Conservation (phyloP, 2,329 filamentous ascomycete genomes). For the Epichloe aotearoae region DNA sequence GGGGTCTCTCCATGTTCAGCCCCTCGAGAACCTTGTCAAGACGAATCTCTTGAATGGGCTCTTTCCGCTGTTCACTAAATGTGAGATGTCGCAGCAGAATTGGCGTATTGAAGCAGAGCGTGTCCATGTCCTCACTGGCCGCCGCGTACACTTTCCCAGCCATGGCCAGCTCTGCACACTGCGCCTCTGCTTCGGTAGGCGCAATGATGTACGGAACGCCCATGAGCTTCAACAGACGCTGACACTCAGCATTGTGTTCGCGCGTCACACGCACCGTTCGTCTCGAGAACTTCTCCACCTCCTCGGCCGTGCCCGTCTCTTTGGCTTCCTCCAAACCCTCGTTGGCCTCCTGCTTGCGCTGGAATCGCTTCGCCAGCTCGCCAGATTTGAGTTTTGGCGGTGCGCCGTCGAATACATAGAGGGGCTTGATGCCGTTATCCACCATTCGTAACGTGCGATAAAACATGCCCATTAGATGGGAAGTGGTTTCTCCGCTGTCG, state of each 20-base stretch:
- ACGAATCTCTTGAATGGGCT: conserved; percentile 92
- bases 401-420: conserved; percentile 95
- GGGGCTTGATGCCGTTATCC: conserved; percentile 95
- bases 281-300: conserved; percentile 95
- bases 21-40: conserved; percentile 78
- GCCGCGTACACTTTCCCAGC: conserved; percentile 95
- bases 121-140: conserved; percentile 98
- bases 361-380: conserved; percentile 89
- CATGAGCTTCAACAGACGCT: conserved; percentile 84
- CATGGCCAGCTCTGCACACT: conserved; percentile 79
- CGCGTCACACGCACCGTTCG: conserved; percentile 88
- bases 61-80: conserved; percentile 93
- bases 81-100: conserved; percentile 87
- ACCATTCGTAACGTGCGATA: conserved; percentile 97
- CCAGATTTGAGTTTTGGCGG: conserved; percentile 96
- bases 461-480: conserved; percentile 98
- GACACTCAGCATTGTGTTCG: conserved; percentile 93
- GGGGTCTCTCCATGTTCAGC: conserved; percentile 72
- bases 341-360: conserved; percentile 83
- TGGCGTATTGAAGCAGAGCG: conserved; percentile 84
- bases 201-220: conserved; percentile 91
- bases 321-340: conserved; percentile 90
- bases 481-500: conserved; percentile 91
- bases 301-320: conserved; percentile 89
- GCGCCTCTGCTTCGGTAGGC: conserved; percentile 92